These are phyloP conservation scores for Trypanosoma rangeli DNA, from an alignment of 208 protist genomes.

Conservation along the genomic window DNA sequence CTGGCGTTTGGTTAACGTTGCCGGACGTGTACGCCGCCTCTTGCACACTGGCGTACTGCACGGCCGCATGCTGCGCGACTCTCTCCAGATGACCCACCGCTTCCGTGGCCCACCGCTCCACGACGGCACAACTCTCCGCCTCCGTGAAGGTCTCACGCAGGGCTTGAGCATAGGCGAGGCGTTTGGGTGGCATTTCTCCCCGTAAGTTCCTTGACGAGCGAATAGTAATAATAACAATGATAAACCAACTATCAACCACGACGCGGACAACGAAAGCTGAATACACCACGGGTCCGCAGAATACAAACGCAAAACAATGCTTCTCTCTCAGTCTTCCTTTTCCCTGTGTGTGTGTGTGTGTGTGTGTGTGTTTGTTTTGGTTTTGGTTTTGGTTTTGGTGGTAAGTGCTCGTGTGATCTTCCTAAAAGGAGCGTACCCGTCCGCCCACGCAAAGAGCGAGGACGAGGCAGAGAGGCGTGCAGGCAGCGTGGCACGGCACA, in stretches of 20 bases:
- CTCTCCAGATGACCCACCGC: conserved; percentile 35
- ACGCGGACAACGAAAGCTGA: neutral
- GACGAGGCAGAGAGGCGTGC: too few relatives aligned
- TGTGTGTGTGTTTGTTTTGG: neutral
- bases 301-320: neutral
- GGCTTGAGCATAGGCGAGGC: conserved; percentile 46
- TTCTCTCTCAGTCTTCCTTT: too few relatives aligned
- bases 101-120: conserved; percentile 53
- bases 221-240: neutral
- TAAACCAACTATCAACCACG: neutral
- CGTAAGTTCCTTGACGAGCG: neutral
- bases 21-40: conserved; percentile 19
- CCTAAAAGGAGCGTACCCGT: too few relatives aligned
- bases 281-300: neutral
- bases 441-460: too few relatives aligned
- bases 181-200: conserved; percentile 54
- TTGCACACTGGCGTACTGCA: conserved; percentile 22
- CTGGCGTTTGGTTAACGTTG: conserved; percentile 30
- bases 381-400: neutral
- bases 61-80: conserved; percentile 23
- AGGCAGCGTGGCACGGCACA: too few relatives aligned
- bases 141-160: conserved; percentile 69
- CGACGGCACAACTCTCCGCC: conserved; percentile 36
- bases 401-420: too few relatives aligned
- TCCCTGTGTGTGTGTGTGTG: neutral